Conservation (phyloP, 1,139 yeast species). For the Sugiyamaella neomexicana region DNA sequence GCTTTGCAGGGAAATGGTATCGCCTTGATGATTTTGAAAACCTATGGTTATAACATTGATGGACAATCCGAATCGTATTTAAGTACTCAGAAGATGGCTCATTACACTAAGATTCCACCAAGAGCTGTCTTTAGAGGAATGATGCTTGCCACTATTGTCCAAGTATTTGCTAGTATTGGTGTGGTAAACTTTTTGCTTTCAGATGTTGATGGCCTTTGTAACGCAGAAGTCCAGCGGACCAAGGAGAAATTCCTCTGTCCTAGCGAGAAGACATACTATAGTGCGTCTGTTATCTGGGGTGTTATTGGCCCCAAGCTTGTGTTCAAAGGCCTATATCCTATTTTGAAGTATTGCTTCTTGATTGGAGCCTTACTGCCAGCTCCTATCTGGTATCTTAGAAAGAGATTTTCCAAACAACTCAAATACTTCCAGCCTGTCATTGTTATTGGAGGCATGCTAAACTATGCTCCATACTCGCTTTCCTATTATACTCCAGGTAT, state of each 20-base stretch:
- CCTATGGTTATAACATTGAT: conserved; percentile 59
- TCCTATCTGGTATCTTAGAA: conserved; percentile 42
- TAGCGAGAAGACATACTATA: conserved; percentile 49
- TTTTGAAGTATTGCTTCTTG: conserved; percentile 47
- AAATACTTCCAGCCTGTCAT: conserved; percentile 52
- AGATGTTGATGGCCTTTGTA: conserved; percentile 51
- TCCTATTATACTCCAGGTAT: conserved; percentile 54
- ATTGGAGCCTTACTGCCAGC: conserved; percentile 48
- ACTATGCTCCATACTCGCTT: conserved; percentile 52
- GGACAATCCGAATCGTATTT: conserved; percentile 61
- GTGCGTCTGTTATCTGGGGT: conserved; percentile 61
- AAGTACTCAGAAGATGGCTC: conserved; percentile 58
- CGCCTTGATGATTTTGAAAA: conserved; percentile 58
- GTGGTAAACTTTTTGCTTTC: conserved; percentile 55
- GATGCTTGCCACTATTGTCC: conserved; percentile 44
- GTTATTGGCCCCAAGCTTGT: conserved; percentile 63
- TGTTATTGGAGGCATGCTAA: conserved; percentile 47
- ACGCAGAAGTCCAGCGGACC: conserved; percentile 40
- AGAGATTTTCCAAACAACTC: conserved; percentile 9
- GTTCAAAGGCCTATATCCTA: conserved; percentile 50
- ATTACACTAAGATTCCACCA: conserved; percentile 61
- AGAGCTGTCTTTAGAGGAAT: conserved; percentile 60
- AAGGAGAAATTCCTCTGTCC: conserved; percentile 39
- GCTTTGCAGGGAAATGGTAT: conserved; percentile 62
- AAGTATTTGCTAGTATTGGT: conserved; percentile 50